Evolutionary conservation across 2,329 filamentous ascomycete species (phyloP).

Genomic region (Colletotrichum sp.): DNA sequence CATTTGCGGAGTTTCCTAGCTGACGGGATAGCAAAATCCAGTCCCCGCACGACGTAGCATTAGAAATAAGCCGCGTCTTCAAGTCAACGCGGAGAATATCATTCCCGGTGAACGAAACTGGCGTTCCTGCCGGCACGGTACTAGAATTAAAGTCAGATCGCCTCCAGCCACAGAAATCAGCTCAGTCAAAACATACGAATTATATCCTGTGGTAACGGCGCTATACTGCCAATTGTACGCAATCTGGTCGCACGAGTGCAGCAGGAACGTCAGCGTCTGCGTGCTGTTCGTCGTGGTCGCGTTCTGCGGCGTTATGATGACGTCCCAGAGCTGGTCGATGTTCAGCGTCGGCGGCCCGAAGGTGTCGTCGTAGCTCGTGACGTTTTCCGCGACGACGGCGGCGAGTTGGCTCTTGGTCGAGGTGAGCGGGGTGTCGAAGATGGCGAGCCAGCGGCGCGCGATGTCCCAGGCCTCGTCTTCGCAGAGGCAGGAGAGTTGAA

Average conservation of each 20-base stretch:
- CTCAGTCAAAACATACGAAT: conserved; percentile 31
- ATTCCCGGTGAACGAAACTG: neutral
- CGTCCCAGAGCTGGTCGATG: conserved; percentile 1
- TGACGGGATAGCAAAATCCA: neutral
- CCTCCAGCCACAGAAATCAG: conserved; percentile 20
- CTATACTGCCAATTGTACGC: conserved; percentile 8
- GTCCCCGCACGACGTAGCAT: neutral
- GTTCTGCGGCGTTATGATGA: neutral
- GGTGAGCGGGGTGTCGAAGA: neutral
- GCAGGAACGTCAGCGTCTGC: neutral
- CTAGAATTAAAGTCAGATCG: neutral
- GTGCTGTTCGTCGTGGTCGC: neutral
- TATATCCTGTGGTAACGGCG: neutral
- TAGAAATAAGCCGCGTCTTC: neutral
- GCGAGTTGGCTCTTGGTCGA: conserved; percentile 5
- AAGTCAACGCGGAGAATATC: neutral
- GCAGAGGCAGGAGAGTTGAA: neutral
- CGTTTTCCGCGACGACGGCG: neutral
- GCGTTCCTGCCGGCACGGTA: neutral
- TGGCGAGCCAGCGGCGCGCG: conserved; percentile 1
- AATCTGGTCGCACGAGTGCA: conserved; percentile 7
- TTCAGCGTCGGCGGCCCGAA: neutral
- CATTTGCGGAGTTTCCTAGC: neutral
- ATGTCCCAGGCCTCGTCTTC: conserved; percentile 5
- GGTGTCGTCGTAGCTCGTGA: conserved; percentile 8